Conservation (phyloP, 129 eudicot genomes). For the Sambucus nigra region DNA sequence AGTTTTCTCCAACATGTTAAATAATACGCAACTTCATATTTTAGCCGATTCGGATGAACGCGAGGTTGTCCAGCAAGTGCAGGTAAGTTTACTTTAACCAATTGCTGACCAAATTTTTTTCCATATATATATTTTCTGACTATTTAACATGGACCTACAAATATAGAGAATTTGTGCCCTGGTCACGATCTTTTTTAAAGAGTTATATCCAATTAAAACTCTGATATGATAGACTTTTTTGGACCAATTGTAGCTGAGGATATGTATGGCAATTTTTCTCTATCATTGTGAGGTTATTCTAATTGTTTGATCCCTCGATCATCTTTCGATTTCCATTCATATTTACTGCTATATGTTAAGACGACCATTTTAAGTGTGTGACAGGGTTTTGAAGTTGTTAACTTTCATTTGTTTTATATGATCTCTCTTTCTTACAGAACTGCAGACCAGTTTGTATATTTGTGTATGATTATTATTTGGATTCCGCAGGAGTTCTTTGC, state of each 20-base stretch:
- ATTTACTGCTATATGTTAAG: neutral
- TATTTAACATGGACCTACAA: neutral
- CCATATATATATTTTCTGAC: neutral
- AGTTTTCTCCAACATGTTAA: constrained; percentile 93
- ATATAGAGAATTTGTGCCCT: neutral
- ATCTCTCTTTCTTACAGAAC: neutral
- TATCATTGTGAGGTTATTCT: neutral
- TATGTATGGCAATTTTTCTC: neutral
- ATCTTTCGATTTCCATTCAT: neutral
- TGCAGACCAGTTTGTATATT: neutral
- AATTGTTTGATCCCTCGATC: neutral
- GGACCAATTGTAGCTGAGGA: neutral
- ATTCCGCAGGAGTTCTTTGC: constrained; percentile 86
- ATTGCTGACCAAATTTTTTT: neutral
- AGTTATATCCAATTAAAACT: neutral
- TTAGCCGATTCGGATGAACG: constrained; percentile 98
- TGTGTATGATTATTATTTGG: neutral
- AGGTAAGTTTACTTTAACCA: constrained; percentile 33
- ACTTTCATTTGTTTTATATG: neutral
- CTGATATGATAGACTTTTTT: neutral
- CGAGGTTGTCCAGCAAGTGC: constrained; percentile 96
- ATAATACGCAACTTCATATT: constrained; percentile 87
- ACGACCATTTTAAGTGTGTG: neutral
- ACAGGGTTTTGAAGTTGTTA: constrained; percentile 6
- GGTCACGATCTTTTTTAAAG: no score